These are phyloP conservation scores for Fusarium verrucosum DNA, from an alignment of 2,329 filamentous ascomycete species.

Conservation along the genomic window DNA sequence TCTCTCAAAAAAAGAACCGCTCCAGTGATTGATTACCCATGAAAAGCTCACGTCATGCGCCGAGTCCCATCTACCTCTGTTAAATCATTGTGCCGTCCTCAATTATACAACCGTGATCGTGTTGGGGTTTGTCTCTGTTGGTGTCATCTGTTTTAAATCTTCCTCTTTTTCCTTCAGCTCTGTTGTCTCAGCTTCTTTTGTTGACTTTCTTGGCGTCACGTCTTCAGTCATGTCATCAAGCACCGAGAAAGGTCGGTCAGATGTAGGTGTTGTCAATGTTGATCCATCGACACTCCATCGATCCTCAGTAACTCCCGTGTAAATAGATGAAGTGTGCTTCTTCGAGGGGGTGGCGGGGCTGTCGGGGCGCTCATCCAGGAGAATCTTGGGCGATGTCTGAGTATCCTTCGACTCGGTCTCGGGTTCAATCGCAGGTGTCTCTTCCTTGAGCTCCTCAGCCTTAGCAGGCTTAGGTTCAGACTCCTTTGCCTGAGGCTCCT, in stretches of 20 bases:
- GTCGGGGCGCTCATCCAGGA: constrained; percentile 39
- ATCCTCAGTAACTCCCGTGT: constrained; percentile 51
- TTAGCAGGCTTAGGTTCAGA: not conserved
- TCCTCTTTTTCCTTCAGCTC: constrained; percentile 40
- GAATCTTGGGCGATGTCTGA: constrained; percentile 18
- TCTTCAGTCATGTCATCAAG: constrained; percentile 46
- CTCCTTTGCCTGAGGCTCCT: constrained; percentile 2
- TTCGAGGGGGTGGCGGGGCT: constrained; percentile 45
- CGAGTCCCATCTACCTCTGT: constrained; percentile 36
- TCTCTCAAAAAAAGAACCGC: constrained; percentile 31
- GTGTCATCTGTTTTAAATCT: constrained; percentile 35
- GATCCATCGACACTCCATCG: constrained; percentile 52
- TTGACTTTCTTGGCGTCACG: constrained; percentile 46
- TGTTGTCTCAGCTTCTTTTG: constrained; percentile 36
- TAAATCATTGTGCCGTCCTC: constrained; percentile 35
- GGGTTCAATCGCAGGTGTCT: not conserved
- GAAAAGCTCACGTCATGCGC: constrained; percentile 35
- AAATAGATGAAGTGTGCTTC: constrained; percentile 53
- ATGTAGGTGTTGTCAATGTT: constrained; percentile 52
- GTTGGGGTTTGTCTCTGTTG: constrained; percentile 40
- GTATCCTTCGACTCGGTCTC: constrained; percentile 20
- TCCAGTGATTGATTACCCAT: constrained; percentile 32
- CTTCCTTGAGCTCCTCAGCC: not conserved
- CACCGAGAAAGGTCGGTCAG: constrained; percentile 49
- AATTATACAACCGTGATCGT: constrained; percentile 43